Conservation (phyloP, 2,329 filamentous ascomycete species). For the Rugonectria rugulosa region DNA sequence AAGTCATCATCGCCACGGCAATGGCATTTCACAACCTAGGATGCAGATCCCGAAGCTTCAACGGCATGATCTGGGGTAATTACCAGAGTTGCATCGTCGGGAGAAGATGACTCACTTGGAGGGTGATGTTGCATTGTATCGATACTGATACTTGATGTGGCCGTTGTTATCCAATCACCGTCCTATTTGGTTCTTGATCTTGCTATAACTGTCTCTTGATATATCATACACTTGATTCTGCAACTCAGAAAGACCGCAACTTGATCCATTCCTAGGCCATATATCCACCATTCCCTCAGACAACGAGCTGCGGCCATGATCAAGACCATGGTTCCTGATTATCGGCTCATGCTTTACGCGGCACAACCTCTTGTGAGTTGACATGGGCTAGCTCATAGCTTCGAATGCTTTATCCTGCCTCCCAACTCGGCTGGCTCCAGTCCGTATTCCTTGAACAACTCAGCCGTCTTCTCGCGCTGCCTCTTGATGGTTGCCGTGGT, state of each 20-base stretch:
- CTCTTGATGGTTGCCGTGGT: slow-evolving; percentile 67
- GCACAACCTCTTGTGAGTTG: neutral
- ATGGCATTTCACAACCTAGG: slow-evolving; percentile 29
- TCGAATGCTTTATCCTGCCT: slow-evolving; percentile 56
- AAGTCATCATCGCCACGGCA: slow-evolving; percentile 36
- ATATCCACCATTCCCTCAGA: slow-evolving; percentile 23
- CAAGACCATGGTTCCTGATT: slow-evolving; percentile 3
- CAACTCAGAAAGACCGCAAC: neutral
- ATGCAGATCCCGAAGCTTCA: no score
- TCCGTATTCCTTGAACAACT: slow-evolving; percentile 69
- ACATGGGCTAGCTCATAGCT: slow-evolving; percentile 47
- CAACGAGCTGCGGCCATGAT: slow-evolving; percentile 18
- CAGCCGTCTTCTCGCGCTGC: slow-evolving; percentile 71
- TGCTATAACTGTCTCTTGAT: slow-evolving; percentile 1
- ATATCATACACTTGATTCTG: slow-evolving; percentile 19
- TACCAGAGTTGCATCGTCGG: slow-evolving; percentile 1
- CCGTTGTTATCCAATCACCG: slow-evolving; percentile 13
- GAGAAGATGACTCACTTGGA: slow-evolving; percentile 17
- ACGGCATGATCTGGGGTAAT: slow-evolving; percentile 21
- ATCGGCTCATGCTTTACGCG: slow-evolving; percentile 8
- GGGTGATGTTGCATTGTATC: slow-evolving; percentile 4
- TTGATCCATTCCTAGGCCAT: no score
- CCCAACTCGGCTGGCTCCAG: slow-evolving; percentile 58
- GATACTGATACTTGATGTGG: no score
- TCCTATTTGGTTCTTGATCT: neutral